Percentiles rank a stretch among this genome's conserved stretches.
Conservation (phyloP, 2,329 filamentous ascomycete genomes). For the Zasmidium angulare region DNA sequence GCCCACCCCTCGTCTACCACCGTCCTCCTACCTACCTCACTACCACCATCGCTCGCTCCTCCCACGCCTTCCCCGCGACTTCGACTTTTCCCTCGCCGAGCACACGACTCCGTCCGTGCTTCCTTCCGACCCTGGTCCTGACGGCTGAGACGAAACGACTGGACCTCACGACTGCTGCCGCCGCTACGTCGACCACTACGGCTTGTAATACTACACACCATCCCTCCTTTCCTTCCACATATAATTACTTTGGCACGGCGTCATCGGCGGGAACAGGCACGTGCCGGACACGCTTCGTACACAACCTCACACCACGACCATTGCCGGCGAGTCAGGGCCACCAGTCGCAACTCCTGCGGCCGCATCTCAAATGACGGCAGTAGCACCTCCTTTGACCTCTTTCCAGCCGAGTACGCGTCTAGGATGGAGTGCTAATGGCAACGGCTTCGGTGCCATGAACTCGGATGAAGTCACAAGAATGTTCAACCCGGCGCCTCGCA, state of each 20-base stretch:
- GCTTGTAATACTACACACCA: neutral
- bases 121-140: neutral
- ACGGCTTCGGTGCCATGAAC: conserved; percentile 69
- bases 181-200: neutral
- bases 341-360: conserved; percentile 6
- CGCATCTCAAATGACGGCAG: conserved; percentile 58
- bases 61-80: neutral
- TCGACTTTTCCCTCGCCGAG: conserved; percentile 6
- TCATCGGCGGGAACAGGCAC: neutral
- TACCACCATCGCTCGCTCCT: neutral
- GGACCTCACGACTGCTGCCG: neutral
- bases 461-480: conserved; percentile 82
- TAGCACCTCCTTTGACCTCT: conserved; percentile 60
- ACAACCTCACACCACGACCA: neutral
- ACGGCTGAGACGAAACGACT: neutral
- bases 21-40: neutral
- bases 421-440: conserved; percentile 63
- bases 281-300: conserved; percentile 9
- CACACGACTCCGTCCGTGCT: conserved; percentile 7
- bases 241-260: neutral
- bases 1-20: neutral
- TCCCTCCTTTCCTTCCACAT: too few relatives aligned
- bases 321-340: neutral
- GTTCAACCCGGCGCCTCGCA: conserved; percentile 69
- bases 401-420: conserved; percentile 53